phyloP scores from a whole-genome alignment of 306 rosid species.

The Trifolium dubium region DNA sequence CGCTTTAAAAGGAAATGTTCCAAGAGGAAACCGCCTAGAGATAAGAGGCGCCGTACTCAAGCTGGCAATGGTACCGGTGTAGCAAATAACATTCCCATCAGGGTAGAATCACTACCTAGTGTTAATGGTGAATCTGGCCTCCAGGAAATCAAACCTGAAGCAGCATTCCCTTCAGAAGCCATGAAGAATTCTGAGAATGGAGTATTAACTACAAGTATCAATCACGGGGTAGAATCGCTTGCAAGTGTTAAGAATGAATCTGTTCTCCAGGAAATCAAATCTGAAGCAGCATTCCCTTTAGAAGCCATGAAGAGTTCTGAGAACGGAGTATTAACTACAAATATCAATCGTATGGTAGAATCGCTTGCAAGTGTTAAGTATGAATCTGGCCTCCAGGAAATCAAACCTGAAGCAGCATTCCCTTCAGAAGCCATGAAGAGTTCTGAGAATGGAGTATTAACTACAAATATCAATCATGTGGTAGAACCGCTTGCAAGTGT shows the following conservation, averaged over 20 bases:
- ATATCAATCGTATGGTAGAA: no score
- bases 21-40: conserved; percentile 47
- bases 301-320: conserved; percentile 25
- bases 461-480: conserved; percentile 28
- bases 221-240: conserved; percentile 35
- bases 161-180: conserved; percentile 34
- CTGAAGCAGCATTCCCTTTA: conserved; percentile 12
- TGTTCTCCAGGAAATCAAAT: neutral
- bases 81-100: conserved; percentile 25
- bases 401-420: conserved; percentile 2
- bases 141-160: conserved; percentile 37
- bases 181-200: conserved; percentile 40
- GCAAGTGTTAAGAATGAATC: neutral
- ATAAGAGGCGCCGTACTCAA: conserved; percentile 36
- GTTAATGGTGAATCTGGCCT: conserved; percentile 28
- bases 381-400: neutral
- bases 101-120: conserved; percentile 25
- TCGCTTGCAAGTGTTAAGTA: no score
- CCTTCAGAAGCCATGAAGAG: conserved; percentile 38
- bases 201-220: conserved; percentile 1
- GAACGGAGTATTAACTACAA: neutral
- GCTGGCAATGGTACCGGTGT: conserved; percentile 24
- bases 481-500: conserved; percentile 25
- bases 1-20: conserved; percentile 56
- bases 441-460: conserved; percentile 34